Evolutionary conservation across 1,139 yeast genomes (phyloP).

Genomic region (Diutina sp.): DNA sequence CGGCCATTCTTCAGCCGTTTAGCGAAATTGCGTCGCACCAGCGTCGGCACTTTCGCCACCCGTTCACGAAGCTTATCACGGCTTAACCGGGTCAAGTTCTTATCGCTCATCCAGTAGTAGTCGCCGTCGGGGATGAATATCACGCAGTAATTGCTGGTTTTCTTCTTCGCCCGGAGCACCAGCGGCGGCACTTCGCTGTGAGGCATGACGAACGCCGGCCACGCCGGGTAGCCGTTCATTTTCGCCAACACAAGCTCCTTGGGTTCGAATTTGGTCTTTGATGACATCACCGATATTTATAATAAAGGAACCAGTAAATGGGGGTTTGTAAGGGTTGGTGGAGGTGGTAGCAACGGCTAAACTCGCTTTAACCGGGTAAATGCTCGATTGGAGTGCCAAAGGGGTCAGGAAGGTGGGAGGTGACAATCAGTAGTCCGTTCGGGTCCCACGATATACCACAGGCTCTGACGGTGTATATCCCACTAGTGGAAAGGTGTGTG

Average conservation of each 20-base stretch:
- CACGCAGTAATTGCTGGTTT: constrained; percentile 19
- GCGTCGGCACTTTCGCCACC: constrained; percentile 18
- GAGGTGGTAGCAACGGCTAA: no score
- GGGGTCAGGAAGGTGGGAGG: no score
- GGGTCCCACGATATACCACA: no score
- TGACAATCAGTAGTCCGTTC: no score
- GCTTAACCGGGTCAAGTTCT: constrained; percentile 15
- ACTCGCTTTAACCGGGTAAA: no score
- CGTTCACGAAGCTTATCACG: constrained; percentile 12
- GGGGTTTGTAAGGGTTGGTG: no score
- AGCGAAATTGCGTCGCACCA: constrained; percentile 9
- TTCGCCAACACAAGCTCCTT: constrained; percentile 31
- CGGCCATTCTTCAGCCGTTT: constrained; percentile 14
- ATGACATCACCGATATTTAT: not conserved
- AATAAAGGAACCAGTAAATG: no score
- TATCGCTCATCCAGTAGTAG: constrained; percentile 33
- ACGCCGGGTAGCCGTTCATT: constrained; percentile 35
- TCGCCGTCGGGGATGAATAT: constrained; percentile 38
- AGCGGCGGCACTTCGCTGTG: constrained; percentile 22
- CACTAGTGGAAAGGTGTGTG: no score
- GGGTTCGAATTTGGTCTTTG: constrained; percentile 12
- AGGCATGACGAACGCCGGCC: constrained; percentile 40
- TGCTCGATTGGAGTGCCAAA: no score
- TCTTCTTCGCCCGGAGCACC: constrained; percentile 26
- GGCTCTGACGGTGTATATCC: no score